These are phyloP conservation scores for Lactifluus piperatus DNA, from an alignment of 768 basidiomycete genomes.

Conservation along the genomic window DNA sequence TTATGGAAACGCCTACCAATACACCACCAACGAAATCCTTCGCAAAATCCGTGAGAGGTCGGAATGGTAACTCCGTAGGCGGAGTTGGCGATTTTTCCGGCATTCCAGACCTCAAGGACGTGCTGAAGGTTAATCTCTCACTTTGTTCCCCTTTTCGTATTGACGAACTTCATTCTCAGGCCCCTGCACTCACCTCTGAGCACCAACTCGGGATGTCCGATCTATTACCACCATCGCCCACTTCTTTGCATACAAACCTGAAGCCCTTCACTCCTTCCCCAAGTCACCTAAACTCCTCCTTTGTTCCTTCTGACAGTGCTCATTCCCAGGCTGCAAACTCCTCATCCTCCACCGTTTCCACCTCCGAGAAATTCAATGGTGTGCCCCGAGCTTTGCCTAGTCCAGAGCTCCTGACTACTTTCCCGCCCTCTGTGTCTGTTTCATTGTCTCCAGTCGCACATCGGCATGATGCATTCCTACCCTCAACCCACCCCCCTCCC, in stretches of 20 bases:
- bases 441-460: slow-evolving; percentile 21
- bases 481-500: slow-evolving; percentile 16
- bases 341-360: neutral
- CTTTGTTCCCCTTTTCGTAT: neutral
- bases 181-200: slow-evolving; percentile 58
- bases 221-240: slow-evolving; percentile 68
- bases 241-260: slow-evolving; percentile 32
- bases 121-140: slow-evolving; percentile 46
- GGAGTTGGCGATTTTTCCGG: slow-evolving; percentile 32
- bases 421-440: slow-evolving; percentile 14
- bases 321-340: neutral
- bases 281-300: slow-evolving; percentile 28
- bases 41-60: slow-evolving; percentile 33
- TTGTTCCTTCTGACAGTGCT: slow-evolving; percentile 22
- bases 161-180: slow-evolving; percentile 29
- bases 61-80: slow-evolving; percentile 42
- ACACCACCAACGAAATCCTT: slow-evolving; percentile 40
- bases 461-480: slow-evolving; percentile 19
- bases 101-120: slow-evolving; percentile 60
- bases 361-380: neutral
- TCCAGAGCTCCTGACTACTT: slow-evolving; percentile 1
- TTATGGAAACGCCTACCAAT: slow-evolving; percentile 38
- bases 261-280: slow-evolving; percentile 32
- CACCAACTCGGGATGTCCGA: slow-evolving; percentile 62
- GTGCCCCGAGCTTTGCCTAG: neutral